Evolutionary conservation across 2,329 filamentous ascomycete species (phyloP).

Genomic region (Macrophomina tecta): DNA sequence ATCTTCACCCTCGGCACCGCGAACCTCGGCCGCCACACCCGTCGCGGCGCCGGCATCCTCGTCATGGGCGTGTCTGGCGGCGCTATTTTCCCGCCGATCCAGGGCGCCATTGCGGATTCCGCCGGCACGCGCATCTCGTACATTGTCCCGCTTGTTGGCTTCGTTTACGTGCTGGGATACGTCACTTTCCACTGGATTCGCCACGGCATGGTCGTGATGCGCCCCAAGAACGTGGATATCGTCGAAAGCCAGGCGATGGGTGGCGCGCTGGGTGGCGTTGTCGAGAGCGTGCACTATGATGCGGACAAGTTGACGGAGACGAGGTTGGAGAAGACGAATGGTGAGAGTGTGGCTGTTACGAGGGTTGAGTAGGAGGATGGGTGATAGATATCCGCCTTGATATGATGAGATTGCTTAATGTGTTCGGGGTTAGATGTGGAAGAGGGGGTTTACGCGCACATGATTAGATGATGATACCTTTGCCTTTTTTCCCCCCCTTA

Average conservation of each 20-base stretch:
- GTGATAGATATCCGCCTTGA: background rate
- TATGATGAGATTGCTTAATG: background rate
- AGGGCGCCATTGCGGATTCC: constrained; percentile 47
- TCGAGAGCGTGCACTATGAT: constrained; percentile 26
- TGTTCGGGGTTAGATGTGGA: background rate
- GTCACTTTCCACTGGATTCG: constrained; percentile 41
- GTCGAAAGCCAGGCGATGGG: constrained; percentile 31
- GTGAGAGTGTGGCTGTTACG: background rate
- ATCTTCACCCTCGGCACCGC: constrained; percentile 50
- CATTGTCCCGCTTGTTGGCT: constrained; percentile 52
- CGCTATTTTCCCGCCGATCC: constrained; percentile 45
- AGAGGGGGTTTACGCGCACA: background rate
- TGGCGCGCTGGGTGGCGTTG: constrained; percentile 28
- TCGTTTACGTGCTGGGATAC: constrained; percentile 47
- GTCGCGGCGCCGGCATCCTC: constrained; percentile 49
- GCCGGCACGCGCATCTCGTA: constrained; percentile 51
- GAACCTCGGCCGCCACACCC: constrained; percentile 47
- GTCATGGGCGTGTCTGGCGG: constrained; percentile 47
- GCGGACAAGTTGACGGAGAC: constrained; percentile 12
- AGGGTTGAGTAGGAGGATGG: background rate
- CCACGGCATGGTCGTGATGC: constrained; percentile 40
- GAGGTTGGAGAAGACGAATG: constrained; percentile 9
- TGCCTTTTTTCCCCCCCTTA: background rate
- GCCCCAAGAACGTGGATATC: constrained; percentile 38
- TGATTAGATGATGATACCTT: constrained; percentile 20